A percentile compares a stretch with the other conserved stretches of the same genome.
These are phyloP conservation scores for Candida xiaguanensis DNA, from an alignment of 805 yeast species.

Conservation along the genomic window DNA sequence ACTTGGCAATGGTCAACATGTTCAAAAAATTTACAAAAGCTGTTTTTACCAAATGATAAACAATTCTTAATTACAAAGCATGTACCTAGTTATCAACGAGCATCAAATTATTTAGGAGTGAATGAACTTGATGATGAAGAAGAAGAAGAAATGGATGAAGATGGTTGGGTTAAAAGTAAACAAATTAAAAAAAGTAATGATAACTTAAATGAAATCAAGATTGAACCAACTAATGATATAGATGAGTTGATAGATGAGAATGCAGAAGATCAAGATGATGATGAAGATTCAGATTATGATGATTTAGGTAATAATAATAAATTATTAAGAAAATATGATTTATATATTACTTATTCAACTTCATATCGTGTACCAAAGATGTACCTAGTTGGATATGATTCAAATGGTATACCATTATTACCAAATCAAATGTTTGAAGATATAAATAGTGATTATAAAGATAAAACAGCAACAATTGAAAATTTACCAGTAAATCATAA, in stretches of 20 bases:
- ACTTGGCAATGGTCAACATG: conserved; percentile 84
- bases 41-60: conserved; percentile 80
- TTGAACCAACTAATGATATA: conserved; percentile 37
- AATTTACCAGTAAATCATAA: conserved; percentile 78
- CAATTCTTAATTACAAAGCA: conserved; percentile 85
- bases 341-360: conserved; percentile 89
- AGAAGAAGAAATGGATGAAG: conserved; percentile 41
- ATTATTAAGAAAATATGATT: conserved; percentile 70
- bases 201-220: conserved; percentile 10
- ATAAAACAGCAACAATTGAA: conserved; percentile 95
- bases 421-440: conserved; percentile 95
- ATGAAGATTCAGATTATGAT: conserved; percentile 23
- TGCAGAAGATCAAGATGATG: conserved; percentile 32
- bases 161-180: conserved; percentile 53
- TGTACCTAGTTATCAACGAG: conserved; percentile 82
- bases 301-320: conserved; percentile 28
- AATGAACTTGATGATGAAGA: conserved; percentile 44
- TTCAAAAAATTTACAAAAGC: conserved; percentile 40
- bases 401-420: conserved; percentile 78
- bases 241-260: conserved; percentile 45
- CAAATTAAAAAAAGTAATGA: conserved; percentile 4
- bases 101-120: conserved; percentile 46
- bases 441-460: conserved; percentile 84
- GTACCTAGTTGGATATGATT: conserved; percentile 82
- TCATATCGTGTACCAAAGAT: conserved; percentile 94